A percentile compares a stretch with the other conserved stretches of the same genome.
Evolutionary conservation across 75 land plant genomes (phyloP).

Genomic region (Pinus taeda): DNA sequence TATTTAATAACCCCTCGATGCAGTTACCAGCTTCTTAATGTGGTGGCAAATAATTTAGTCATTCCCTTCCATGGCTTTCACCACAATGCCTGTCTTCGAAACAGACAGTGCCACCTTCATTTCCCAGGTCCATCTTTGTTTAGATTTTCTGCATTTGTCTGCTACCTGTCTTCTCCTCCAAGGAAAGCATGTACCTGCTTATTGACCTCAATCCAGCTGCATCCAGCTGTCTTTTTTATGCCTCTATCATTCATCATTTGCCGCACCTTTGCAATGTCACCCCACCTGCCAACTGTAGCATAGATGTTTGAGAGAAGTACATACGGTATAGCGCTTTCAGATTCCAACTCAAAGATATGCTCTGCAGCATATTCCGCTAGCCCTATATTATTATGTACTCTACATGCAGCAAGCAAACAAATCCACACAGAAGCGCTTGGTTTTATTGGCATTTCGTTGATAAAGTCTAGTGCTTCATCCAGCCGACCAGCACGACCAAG

Average conservation of each 20-base stretch:
- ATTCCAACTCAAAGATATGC: conserved; percentile 1
- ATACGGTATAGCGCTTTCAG: background rate
- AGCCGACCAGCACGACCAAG: background rate
- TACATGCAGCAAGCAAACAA: no score
- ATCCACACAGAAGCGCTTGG: background rate
- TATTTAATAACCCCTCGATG: no score
- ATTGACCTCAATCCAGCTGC: conserved; percentile 6
- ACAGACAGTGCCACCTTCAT: no score
- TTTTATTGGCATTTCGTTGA: background rate
- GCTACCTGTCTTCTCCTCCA: background rate
- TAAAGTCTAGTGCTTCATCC: background rate
- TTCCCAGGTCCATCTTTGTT: no score
- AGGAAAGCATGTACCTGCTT: conserved; percentile 1
- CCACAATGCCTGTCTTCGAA: no score
- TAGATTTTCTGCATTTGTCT: background rate
- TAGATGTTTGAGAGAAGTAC: conserved; percentile 10
- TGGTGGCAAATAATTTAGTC: no score
- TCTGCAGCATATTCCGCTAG: background rate
- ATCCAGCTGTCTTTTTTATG: conserved; percentile 4
- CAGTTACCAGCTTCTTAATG: no score
- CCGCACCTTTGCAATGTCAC: background rate
- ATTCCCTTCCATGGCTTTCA: no score
- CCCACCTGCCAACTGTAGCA: conserved; percentile 8
- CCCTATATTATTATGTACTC: no score
- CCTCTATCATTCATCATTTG: conserved; percentile 2